Conservation (phyloP, 176 grass and related monocot species). For the Musa troglodytarum region DNA sequence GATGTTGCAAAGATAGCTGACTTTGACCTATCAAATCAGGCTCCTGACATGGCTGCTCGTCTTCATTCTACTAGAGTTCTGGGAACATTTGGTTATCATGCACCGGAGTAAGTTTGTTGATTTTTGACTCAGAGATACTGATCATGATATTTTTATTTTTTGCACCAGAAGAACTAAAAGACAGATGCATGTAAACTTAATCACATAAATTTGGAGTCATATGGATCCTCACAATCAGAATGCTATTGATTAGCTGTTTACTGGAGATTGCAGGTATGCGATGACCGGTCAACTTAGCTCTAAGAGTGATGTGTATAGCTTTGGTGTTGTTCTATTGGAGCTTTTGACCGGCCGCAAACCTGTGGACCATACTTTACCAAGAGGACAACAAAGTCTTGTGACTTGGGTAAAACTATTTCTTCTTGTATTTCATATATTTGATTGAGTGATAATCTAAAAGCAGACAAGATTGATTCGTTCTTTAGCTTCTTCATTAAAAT, state of each 20-base stretch:
- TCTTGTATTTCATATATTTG: background rate
- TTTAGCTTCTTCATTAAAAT: background rate
- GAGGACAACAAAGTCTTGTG: constrained; percentile 80
- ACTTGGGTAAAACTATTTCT: constrained; percentile 46
- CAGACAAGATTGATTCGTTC: too few species aligned
- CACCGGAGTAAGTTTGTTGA: constrained; percentile 58
- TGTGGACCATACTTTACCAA: constrained; percentile 70
- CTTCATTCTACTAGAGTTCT: constrained; percentile 87
- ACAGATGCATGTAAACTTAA: background rate
- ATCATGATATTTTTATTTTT: background rate
- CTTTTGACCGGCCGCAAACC: constrained; percentile 75
- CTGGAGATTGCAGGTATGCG: constrained; percentile 43
- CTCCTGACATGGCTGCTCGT: constrained; percentile 75
- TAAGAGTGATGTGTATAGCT: constrained; percentile 82
- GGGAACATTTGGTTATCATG: constrained; percentile 82
- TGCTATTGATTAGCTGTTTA: constrained; percentile 8
- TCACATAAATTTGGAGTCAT: background rate
- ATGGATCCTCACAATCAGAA: background rate
- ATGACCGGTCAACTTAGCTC: constrained; percentile 85
- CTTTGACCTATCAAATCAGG: constrained; percentile 80
- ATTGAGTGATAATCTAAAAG: background rate
- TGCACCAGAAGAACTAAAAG: background rate
- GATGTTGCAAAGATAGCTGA: constrained; percentile 73
- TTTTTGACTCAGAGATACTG: background rate
- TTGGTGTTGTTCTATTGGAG: constrained; percentile 71